These are phyloP conservation scores for Pichia deserticola DNA, from an alignment of 805 yeast species.

Conservation along the genomic window DNA sequence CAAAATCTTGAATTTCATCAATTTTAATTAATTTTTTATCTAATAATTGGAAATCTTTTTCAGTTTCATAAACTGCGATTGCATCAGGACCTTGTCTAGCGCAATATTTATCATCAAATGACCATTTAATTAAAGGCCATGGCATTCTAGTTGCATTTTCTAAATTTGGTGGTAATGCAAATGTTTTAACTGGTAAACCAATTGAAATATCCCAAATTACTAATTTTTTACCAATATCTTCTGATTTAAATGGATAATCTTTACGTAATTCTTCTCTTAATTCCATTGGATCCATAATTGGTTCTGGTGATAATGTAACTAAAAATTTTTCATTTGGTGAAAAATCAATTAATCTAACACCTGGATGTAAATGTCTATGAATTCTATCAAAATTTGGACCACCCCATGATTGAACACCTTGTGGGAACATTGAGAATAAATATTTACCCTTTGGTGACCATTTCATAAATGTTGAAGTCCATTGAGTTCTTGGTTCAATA, in stretches of 20 bases:
- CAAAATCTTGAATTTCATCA: conserved; percentile 82
- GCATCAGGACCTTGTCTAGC: conserved; percentile 95
- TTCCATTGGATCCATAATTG: conserved; percentile 64
- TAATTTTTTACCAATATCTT: conserved; percentile 86
- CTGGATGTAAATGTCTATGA: conserved; percentile 77
- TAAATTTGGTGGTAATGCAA: conserved; percentile 76
- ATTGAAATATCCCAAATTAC: conserved; percentile 88
- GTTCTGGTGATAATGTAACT: conserved; percentile 84
- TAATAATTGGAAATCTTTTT: conserved; percentile 60
- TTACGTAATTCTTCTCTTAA: conserved; percentile 52
- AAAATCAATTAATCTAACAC: conserved; percentile 82
- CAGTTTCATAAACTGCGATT: conserved; percentile 80
- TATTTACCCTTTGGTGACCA: conserved; percentile 94
- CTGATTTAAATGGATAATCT: conserved; percentile 74
- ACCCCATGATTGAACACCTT: conserved; percentile 96
- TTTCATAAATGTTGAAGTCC: conserved; percentile 82
- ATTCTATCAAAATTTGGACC: conserved; percentile 71
- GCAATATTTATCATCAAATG: conserved; percentile 83
- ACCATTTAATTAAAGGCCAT: conserved; percentile 98
- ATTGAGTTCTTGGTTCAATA: conserved; percentile 70
- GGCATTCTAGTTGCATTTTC: conserved; percentile 61
- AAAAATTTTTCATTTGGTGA: conserved; percentile 88
- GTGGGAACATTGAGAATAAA: conserved; percentile 80
- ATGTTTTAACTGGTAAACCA: conserved; percentile 79
- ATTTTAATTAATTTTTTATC: conserved; percentile 82